Conservation (phyloP, 2,329 filamentous ascomycete genomes). For the Pezicula carpinea region DNA sequence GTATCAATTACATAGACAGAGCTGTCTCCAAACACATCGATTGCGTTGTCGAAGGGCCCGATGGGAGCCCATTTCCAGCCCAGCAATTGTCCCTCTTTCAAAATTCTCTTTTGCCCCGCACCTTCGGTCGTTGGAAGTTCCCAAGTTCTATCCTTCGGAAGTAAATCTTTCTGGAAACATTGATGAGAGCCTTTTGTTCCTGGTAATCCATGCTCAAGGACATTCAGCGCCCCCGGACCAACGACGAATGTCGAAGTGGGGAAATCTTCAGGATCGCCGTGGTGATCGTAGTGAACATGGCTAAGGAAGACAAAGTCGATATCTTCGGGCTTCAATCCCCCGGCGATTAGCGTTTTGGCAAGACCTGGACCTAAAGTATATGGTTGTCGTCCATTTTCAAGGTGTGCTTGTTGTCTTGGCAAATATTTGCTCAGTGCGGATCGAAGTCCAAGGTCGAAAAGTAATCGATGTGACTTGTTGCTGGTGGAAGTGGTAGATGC, state of each 20-base stretch:
- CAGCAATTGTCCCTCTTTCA: conserved; percentile 14
- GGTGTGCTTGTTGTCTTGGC: conserved; percentile 37
- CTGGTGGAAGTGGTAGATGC: conserved; percentile 16
- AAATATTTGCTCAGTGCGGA: conserved; percentile 39
- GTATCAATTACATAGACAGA: conserved; percentile 42
- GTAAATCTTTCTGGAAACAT: conserved; percentile 38
- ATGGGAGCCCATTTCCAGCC: conserved; percentile 36
- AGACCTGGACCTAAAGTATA: conserved; percentile 40
- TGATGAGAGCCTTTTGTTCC: conserved; percentile 29
- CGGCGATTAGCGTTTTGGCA: conserved; percentile 32
- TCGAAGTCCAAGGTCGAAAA: conserved; percentile 52
- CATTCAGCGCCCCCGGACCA: conserved; percentile 39
- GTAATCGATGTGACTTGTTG: conserved; percentile 28
- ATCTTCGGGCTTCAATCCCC: conserved; percentile 27
- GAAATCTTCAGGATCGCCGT: conserved; percentile 51
- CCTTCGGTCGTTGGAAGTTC: conserved; percentile 32
- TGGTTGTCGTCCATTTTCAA: conserved; percentile 37
- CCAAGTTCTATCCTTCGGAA: conserved; percentile 35
- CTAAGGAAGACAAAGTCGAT: conserved; percentile 34
- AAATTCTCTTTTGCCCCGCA: conserved; percentile 4
- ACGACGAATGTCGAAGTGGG: conserved; percentile 42
- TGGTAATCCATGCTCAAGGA: conserved; percentile 28
- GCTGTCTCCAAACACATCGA: conserved; percentile 44
- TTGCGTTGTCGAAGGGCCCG: conserved; percentile 36
- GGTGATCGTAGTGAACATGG: conserved; percentile 55